Conservation (phyloP, 352 stramenopile species). For the Halophytophthora polymorphica region DNA sequence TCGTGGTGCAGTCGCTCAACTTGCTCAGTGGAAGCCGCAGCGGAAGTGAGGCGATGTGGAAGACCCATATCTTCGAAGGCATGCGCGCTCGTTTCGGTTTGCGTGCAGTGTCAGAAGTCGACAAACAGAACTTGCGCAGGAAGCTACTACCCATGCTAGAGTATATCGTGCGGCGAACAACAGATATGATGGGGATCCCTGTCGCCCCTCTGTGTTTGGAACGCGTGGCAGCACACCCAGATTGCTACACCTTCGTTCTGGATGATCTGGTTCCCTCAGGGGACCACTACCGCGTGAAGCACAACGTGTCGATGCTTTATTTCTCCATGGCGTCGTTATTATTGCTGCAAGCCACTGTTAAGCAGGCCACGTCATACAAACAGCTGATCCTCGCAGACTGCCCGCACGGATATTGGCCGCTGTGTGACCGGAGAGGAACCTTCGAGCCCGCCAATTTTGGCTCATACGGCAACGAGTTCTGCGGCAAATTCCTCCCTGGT, state of each 20-base stretch:
- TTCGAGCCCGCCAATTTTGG: slow-evolving; percentile 72
- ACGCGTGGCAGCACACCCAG: slow-evolving; percentile 42
- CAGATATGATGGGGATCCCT: slow-evolving; percentile 55
- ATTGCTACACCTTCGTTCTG: slow-evolving; percentile 71
- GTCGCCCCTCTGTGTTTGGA: slow-evolving; percentile 40
- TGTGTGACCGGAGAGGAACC: slow-evolving; percentile 81
- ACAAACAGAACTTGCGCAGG: slow-evolving; percentile 74
- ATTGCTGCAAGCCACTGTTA: slow-evolving; percentile 66
- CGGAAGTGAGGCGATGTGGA: slow-evolving; percentile 73
- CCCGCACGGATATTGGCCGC: slow-evolving; percentile 82
- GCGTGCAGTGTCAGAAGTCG: slow-evolving; percentile 62
- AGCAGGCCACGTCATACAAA: slow-evolving; percentile 79
- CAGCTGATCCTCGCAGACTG: slow-evolving; percentile 62
- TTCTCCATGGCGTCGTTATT: slow-evolving; percentile 88
- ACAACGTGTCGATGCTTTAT: slow-evolving; percentile 84
- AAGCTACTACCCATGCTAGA: slow-evolving; percentile 41
- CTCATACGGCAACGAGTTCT: slow-evolving; percentile 34
- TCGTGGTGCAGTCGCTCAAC: slow-evolving; percentile 62
- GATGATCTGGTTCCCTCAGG: slow-evolving; percentile 52
- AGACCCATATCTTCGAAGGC: slow-evolving; percentile 65
- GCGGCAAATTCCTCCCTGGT: slow-evolving; percentile 51
- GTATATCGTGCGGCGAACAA: slow-evolving; percentile 51
- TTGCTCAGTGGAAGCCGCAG: slow-evolving; percentile 54
- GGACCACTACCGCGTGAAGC: slow-evolving; percentile 62
- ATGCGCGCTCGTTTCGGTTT: slow-evolving; percentile 73